Percentiles rank a stretch among this genome's conserved stretches.
phyloP scores from a whole-genome alignment of 2,329 filamentous ascomycete genomes.

The Alternaria dauci region DNA sequence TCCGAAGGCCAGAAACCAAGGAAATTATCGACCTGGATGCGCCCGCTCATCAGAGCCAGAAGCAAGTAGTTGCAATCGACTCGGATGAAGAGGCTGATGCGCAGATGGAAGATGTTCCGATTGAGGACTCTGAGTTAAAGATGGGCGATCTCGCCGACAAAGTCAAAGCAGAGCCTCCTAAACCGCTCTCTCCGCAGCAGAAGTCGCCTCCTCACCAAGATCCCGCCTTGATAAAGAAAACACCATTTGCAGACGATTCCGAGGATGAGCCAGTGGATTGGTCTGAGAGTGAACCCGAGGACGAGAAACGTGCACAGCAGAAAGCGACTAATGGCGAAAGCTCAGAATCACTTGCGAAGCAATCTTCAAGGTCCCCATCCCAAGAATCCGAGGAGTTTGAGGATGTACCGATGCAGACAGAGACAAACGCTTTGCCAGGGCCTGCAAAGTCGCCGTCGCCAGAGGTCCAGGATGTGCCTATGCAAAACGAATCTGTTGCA shows the following conservation, averaged over 20 bases:
- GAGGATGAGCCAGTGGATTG: slow-evolving; percentile 58
- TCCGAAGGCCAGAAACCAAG: slow-evolving; percentile 63
- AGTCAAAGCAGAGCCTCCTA: slow-evolving; percentile 53
- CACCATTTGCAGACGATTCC: slow-evolving; percentile 39
- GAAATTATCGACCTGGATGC: slow-evolving; percentile 60
- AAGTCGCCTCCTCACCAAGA: slow-evolving; percentile 33
- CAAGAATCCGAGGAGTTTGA: slow-evolving; percentile 62
- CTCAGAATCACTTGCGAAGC: slow-evolving; percentile 40
- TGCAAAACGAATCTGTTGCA: slow-evolving; percentile 18
- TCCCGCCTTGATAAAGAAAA: slow-evolving; percentile 24
- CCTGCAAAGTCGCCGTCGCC: slow-evolving; percentile 54
- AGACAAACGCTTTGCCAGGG: slow-evolving; percentile 17
- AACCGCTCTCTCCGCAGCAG: slow-evolving; percentile 30
- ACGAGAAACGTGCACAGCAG: slow-evolving; percentile 19
- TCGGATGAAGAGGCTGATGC: slow-evolving; percentile 64
- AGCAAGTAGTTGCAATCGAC: slow-evolving; percentile 68
- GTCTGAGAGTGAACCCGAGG: slow-evolving; percentile 61
- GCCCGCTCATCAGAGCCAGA: slow-evolving; percentile 52
- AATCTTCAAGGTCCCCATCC: slow-evolving; percentile 51
- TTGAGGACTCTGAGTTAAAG: slow-evolving; percentile 41
- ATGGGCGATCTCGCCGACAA: slow-evolving; percentile 58
- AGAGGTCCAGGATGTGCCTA: slow-evolving; percentile 61
- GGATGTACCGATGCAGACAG: slow-evolving; percentile 50
- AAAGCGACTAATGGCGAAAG: background rate
- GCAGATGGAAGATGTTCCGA: slow-evolving; percentile 45